These are phyloP conservation scores for Pythium biforme DNA, from an alignment of 352 stramenopile species.

Conservation along the genomic window DNA sequence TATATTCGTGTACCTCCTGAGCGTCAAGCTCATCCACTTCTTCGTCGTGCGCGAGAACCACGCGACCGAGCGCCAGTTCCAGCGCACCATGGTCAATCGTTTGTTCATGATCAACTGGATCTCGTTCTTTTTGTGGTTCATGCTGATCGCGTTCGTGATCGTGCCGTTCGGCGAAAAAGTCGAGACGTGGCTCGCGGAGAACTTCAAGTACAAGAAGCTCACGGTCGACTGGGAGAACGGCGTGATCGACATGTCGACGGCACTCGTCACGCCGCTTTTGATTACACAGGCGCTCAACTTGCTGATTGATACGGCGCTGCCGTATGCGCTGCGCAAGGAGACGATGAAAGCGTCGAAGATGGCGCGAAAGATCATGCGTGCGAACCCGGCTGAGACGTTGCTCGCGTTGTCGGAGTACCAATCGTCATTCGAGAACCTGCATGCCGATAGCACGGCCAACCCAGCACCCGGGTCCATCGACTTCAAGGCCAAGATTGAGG, in stretches of 20 bases:
- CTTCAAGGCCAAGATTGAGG: conserved; percentile 84
- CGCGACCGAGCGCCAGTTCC: conserved; percentile 74
- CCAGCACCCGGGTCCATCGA: conserved; percentile 37
- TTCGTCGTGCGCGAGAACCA: conserved; percentile 86
- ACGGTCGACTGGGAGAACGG: conserved; percentile 82
- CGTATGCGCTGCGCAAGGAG: conserved; percentile 60
- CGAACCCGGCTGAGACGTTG: conserved; percentile 79
- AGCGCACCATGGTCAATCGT: conserved; percentile 83
- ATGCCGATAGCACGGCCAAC: conserved; percentile 30
- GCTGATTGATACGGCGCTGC: conserved; percentile 78
- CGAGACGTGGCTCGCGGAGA: conserved; percentile 74
- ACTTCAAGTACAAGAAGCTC: conserved; percentile 81
- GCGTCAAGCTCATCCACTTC: conserved; percentile 79
- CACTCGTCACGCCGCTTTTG: conserved; percentile 79
- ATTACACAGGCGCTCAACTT: conserved; percentile 86
- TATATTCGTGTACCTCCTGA: conserved; percentile 81
- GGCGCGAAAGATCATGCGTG: conserved; percentile 76
- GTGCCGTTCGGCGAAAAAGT: conserved; percentile 80
- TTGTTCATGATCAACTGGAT: conserved; percentile 90
- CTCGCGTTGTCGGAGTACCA: conserved; percentile 81
- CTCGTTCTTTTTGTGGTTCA: conserved; percentile 90
- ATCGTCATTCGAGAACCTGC: conserved; percentile 72
- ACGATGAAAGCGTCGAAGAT: conserved; percentile 72
- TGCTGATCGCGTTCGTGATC: conserved; percentile 87
- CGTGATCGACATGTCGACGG: conserved; percentile 86